Percentiles rank a stretch among this genome's conserved stretches.
phyloP scores from a whole-genome alignment of 2,329 filamentous ascomycete species.

The Xenoacremonium recifei region DNA sequence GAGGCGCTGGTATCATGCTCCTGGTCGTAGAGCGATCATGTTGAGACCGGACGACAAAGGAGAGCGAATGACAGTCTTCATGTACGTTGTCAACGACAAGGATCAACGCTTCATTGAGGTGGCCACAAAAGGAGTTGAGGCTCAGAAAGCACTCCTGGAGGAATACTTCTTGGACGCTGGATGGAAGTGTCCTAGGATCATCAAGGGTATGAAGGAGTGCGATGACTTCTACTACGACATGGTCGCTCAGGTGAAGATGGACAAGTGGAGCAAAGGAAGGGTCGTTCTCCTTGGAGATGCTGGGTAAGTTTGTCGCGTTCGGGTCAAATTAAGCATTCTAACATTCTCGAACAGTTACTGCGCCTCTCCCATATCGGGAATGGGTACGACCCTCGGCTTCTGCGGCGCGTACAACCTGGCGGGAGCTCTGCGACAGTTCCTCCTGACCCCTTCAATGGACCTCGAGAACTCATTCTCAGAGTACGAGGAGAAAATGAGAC shows the following conservation, averaged over 20 bases:
- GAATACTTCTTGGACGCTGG: conserved; percentile 43
- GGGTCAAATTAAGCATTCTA: background rate
- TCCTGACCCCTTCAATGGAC: conserved; percentile 24
- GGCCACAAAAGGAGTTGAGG: conserved; percentile 19
- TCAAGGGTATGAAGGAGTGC: conserved; percentile 32
- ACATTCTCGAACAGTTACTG: conserved; percentile 28
- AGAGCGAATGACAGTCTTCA: conserved; percentile 23
- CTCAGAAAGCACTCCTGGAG: conserved; percentile 38
- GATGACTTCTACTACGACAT: conserved; percentile 45
- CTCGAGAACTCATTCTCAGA: conserved; percentile 22
- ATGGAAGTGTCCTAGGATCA: conserved; percentile 41
- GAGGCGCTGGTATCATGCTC: conserved; percentile 28
- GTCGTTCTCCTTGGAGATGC: conserved; percentile 50
- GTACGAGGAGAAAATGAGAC: conserved; percentile 42
- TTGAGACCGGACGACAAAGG: background rate
- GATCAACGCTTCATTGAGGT: conserved; percentile 16
- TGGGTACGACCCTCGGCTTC: conserved; percentile 46
- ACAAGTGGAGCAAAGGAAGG: conserved; percentile 31
- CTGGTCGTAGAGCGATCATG: conserved; percentile 35
- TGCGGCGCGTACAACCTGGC: conserved; percentile 50
- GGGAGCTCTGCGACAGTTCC: conserved; percentile 37
- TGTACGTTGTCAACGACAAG: conserved; percentile 29
- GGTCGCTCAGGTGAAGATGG: conserved; percentile 41
- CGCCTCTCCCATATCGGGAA: conserved; percentile 45
- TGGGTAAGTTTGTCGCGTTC: conserved; percentile 17